phyloP scores from a whole-genome alignment of 179 eudicot genomes.

The Spergularia azorica region DNA sequence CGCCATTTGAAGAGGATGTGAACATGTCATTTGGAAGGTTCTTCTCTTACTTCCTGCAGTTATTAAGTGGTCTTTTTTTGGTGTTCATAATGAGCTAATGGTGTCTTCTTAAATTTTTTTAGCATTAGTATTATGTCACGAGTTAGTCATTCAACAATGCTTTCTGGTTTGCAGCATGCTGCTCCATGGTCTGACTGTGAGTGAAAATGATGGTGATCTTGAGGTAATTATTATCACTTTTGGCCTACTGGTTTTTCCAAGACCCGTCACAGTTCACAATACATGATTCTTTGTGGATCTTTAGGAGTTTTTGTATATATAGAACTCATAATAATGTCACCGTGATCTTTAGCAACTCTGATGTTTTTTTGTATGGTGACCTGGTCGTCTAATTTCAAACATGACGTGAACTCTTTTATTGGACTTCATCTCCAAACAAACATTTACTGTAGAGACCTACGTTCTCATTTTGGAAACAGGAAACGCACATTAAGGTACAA shows the following conservation, averaged over 20 bases:
- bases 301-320: not conserved
- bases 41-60: slow-evolving; percentile 20
- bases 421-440: not conserved
- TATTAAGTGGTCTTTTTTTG: slow-evolving; percentile 7
- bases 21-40: slow-evolving; percentile 98
- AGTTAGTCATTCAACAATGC: slow-evolving; percentile 11
- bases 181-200: slow-evolving; percentile 72
- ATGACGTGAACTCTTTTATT: too few species aligned
- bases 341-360: not conserved
- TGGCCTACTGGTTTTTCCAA: not conserved
- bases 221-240: slow-evolving; percentile 54
- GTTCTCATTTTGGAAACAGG: not conserved
- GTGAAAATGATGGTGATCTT: slow-evolving; percentile 89
- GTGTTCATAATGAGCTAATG: slow-evolving; percentile 10
- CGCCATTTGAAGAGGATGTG: slow-evolving; percentile 69
- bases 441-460: not conserved
- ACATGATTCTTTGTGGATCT: not conserved
- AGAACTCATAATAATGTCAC: not conserved
- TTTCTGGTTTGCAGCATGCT: slow-evolving; percentile 72
- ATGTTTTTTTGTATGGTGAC: not conserved
- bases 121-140: slow-evolving; percentile 15
- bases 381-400: not conserved
- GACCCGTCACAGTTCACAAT: slow-evolving; percentile 6
- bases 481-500: not conserved
- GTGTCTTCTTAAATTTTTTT: not conserved